Evolutionary conservation across 2,329 filamentous ascomycete species (phyloP).

Genomic region (Colletotrichum sp.): DNA sequence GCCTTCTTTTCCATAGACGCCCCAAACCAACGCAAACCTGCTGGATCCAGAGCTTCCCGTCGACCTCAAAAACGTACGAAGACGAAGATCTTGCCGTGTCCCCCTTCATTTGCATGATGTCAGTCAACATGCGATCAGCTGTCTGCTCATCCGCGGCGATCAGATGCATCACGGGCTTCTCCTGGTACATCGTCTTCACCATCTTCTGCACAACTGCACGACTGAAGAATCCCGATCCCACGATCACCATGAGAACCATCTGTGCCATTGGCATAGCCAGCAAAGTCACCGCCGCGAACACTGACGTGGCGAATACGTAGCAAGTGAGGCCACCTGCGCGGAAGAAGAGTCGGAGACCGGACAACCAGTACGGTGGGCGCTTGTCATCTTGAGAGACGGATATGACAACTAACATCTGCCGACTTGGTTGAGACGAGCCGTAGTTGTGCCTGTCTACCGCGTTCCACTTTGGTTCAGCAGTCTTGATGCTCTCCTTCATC

Average conservation of each 20-base stretch:
- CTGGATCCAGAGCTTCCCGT: background rate
- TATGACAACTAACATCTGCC: background rate
- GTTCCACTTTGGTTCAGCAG: background rate
- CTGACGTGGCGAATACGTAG: background rate
- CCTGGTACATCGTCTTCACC: background rate
- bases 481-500: background rate
- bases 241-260: background rate
- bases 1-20: background rate
- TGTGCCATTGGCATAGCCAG: background rate
- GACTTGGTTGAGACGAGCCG: background rate
- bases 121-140: background rate
- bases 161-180: background rate
- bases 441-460: background rate
- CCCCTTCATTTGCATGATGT: background rate
- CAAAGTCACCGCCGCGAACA: background rate
- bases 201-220: background rate
- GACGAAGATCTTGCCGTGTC: background rate
- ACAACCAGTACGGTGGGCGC: background rate
- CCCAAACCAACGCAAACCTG: background rate
- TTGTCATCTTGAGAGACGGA: background rate
- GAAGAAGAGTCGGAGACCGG: background rate
- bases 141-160: background rate
- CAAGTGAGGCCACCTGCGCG: background rate
- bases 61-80: background rate
- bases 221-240: background rate